phyloP scores from a whole-genome alignment of 1,284 basidiomycete species.

The Cerrena zonata region DNA sequence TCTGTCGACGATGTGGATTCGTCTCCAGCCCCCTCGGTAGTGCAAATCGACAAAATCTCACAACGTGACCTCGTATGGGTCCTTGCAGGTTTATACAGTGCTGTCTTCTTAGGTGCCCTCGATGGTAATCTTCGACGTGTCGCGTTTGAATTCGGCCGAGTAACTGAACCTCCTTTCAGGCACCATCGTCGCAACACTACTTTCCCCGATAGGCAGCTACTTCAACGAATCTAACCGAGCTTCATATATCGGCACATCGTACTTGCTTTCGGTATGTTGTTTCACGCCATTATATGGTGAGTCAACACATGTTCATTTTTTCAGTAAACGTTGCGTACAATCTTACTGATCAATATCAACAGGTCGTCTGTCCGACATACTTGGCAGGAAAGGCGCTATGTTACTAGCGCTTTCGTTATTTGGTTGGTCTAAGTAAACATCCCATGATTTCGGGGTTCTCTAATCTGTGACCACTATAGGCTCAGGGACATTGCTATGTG shows the following conservation, averaged over 20 bases:
- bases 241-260: slow-evolving; percentile 83
- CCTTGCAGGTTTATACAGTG: slow-evolving; percentile 69
- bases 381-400: slow-evolving; percentile 82
- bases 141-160: slow-evolving; percentile 6
- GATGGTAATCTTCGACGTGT: slow-evolving; percentile 49
- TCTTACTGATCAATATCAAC: slow-evolving; percentile 16
- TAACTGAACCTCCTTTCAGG: slow-evolving; percentile 34
- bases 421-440: slow-evolving; percentile 44
- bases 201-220: slow-evolving; percentile 74
- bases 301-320: slow-evolving; percentile 18
- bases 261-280: slow-evolving; percentile 83
- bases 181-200: slow-evolving; percentile 72
- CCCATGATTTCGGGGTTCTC: not conserved
- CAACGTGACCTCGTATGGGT: slow-evolving; percentile 58
- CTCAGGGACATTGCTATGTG: slow-evolving; percentile 77
- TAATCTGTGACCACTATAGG: slow-evolving; percentile 37
- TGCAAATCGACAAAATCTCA: slow-evolving; percentile 40
- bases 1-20: slow-evolving; percentile 13
- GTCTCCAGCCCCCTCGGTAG: slow-evolving; percentile 12
- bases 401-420: slow-evolving; percentile 76
- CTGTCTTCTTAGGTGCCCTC: slow-evolving; percentile 74
- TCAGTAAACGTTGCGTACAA: not conserved
- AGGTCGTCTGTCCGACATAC: slow-evolving; percentile 82
- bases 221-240: slow-evolving; percentile 75
- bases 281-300: slow-evolving; percentile 84